Conservation (phyloP, 2,329 filamentous ascomycete species). For the Sporothrix humicola region DNA sequence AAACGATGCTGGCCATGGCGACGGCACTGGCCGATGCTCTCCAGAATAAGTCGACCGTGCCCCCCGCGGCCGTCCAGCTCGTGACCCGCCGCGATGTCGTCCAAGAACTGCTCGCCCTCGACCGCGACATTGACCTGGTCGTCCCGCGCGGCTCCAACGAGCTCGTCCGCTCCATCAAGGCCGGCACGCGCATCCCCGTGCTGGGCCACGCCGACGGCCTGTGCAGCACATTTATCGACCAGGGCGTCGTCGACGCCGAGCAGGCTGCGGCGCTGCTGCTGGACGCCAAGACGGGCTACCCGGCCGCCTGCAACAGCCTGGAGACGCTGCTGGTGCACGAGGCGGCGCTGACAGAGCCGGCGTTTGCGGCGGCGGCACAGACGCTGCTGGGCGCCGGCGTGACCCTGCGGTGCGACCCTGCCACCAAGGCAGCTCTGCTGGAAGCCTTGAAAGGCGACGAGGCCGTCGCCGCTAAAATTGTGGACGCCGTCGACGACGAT, state of each 20-base stretch:
- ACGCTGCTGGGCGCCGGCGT: conserved; percentile 80
- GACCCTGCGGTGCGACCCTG: conserved; percentile 75
- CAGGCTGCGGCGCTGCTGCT: conserved; percentile 79
- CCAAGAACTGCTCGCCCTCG: conserved; percentile 81
- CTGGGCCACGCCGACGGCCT: conserved; percentile 95
- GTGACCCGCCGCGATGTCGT: conserved; percentile 93
- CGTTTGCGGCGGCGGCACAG: conserved; percentile 69
- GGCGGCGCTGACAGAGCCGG: conserved; percentile 66
- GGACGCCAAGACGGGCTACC: conserved; percentile 93
- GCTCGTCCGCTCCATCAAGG: conserved; percentile 87
- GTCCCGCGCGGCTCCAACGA: conserved; percentile 92
- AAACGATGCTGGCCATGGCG: conserved; percentile 93
- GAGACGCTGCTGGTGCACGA: conserved; percentile 89
- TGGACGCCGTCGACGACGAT: conserved; percentile 71
- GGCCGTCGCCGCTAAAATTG: conserved; percentile 52
- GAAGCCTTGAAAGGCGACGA: conserved; percentile 43
- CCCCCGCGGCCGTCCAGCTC: conserved; percentile 86
- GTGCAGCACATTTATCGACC: conserved; percentile 84
- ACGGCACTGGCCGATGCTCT: conserved; percentile 81
- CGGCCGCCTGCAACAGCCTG: conserved; percentile 92
- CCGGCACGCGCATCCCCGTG: conserved; percentile 90
- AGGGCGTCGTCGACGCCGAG: conserved; percentile 63
- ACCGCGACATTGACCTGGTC: conserved; percentile 89
- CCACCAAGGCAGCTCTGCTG: conserved; percentile 67
- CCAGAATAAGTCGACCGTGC: conserved; percentile 80